Base-by-base conservation (phyloP, 495 filamentous ascomycete species). In the Penicillium nucicola region DNA sequence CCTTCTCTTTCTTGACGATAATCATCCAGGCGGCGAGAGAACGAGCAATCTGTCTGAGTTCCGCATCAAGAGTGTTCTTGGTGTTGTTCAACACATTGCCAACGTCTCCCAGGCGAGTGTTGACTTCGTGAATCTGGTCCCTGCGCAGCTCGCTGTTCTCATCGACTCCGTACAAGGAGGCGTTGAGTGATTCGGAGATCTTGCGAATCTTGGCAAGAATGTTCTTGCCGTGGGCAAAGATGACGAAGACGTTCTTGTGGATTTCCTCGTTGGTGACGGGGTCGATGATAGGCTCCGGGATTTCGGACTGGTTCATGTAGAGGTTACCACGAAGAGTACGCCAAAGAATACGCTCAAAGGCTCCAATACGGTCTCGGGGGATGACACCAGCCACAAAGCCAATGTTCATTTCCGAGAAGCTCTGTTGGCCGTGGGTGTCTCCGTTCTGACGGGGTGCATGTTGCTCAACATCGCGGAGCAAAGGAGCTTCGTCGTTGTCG, bases 331-430 rank as follows among this genome's bases (percentile, higher is more conserved):
- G 90, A 45, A 99, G 77, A 0, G 93, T 96, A 46, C 93, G 80
- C 93, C 93, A 99, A 13, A 99, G 79, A 54, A 97, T 97, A 43
- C 93, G 85, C 70, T 99, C 93, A 62, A 99, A 97, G 28, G 93
- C 87, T 8, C 86, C 91, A 48, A 97, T 93, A 7, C 92, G 85
- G 54, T 97, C 92, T 19, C 92, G 80, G 19, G 89, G 86, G 59
- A 99, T 97, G 44, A 97, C 95, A 68, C 93, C 93, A 44, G 95
- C 86, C n/a, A 99, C 93, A 57, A 99, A 97, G n/a, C 95, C 95
- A 59, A 99, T 97, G 67, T 96, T 96, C 89, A 96, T 95, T 40
- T 89, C 88, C 7, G 88, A 89, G 65, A 97, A 92, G 36, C 90
- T 91, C 59, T 88, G 87, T 62, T 91, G 81, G 22, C 72, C 89